Percentiles rank a stretch among this genome's conserved stretches.
phyloP scores from a whole-genome alignment of 1,139 yeast genomes.

The Fermentozyma sake region DNA sequence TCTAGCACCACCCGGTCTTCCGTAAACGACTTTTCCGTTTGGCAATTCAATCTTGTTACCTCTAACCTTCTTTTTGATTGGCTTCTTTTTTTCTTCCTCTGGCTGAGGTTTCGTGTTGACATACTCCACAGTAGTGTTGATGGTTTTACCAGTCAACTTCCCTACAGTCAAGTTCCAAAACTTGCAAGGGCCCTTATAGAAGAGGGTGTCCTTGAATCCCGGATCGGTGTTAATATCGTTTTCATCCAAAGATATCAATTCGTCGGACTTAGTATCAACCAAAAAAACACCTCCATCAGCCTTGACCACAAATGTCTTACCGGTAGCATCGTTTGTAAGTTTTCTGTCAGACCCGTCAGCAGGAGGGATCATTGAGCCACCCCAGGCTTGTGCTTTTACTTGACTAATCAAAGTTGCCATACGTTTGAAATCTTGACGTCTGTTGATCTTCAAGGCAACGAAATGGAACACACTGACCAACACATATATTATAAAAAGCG shows the following conservation, averaged over 20 bases:
- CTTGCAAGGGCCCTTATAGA: conserved; percentile 42
- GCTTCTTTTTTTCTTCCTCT: conserved; percentile 13
- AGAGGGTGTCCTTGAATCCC: conserved; percentile 52
- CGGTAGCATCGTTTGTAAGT: conserved; percentile 32
- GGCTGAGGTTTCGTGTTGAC: conserved; percentile 9
- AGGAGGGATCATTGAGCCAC: conserved; percentile 46
- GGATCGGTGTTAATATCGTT: conserved; percentile 34
- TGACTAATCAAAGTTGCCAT: conserved; percentile 48
- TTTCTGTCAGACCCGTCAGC: conserved; percentile 43
- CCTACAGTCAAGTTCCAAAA: conserved; percentile 48
- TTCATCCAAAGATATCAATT: conserved; percentile 31
- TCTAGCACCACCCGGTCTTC: conserved; percentile 25
- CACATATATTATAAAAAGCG: conserved; percentile 45
- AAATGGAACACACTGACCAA: conserved; percentile 58
- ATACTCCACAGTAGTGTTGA: conserved; percentile 20
- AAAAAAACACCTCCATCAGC: conserved; percentile 67
- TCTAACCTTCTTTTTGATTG: conserved; percentile 29
- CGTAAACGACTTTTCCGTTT: conserved; percentile 56
- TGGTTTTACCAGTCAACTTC: conserved; percentile 20
- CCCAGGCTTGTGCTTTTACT: conserved; percentile 58
- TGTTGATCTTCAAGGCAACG: conserved; percentile 48
- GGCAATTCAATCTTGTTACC: conserved; percentile 51
- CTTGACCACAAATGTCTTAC: conserved; percentile 60
- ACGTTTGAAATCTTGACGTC: conserved; percentile 58
- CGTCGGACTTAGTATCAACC: conserved; percentile 48